Evolutionary conservation across 1,139 yeast genomes (phyloP).

Genomic region (Saccharomycopsis crataegensis): DNA sequence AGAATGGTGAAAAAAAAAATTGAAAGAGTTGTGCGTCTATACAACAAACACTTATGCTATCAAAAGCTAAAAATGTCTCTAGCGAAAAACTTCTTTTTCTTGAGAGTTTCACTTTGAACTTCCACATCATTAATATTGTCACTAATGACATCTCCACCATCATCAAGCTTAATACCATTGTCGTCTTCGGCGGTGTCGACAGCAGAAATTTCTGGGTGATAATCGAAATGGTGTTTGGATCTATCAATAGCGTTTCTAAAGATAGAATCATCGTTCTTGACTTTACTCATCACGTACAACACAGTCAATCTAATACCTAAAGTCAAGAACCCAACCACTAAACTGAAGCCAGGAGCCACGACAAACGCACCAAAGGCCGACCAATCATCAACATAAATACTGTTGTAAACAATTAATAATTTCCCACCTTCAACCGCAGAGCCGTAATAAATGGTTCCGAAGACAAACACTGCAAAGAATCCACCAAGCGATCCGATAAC

Average conservation of each 20-base stretch:
- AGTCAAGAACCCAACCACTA: constrained; percentile 47
- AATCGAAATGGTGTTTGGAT: constrained; percentile 13
- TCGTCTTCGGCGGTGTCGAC: background rate
- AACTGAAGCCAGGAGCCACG: constrained; percentile 79
- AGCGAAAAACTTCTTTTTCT: too few relatives aligned
- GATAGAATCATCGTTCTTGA: constrained; percentile 25
- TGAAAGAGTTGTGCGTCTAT: too few relatives aligned
- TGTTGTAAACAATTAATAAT: constrained; percentile 62
- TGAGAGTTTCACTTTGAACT: too few relatives aligned
- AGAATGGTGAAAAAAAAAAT: too few relatives aligned
- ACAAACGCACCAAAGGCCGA: constrained; percentile 93
- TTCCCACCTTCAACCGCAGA: constrained; percentile 72
- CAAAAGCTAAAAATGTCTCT: too few relatives aligned
- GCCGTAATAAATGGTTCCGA: constrained; percentile 72
- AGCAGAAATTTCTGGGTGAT: constrained; percentile 10
- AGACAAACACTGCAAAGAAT: constrained; percentile 68
- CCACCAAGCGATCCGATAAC: constrained; percentile 83
- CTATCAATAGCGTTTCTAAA: constrained; percentile 13
- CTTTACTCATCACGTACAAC: constrained; percentile 33
- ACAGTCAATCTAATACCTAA: constrained; percentile 44
- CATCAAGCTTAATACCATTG: constrained; percentile 6
- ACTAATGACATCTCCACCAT: background rate
- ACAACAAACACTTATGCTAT: too few relatives aligned
- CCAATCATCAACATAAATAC: constrained; percentile 82
- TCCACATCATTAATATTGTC: too few relatives aligned